Evolutionary conservation across 768 basidiomycete genomes (phyloP).

Genomic region (Auricularia heimuer): DNA sequence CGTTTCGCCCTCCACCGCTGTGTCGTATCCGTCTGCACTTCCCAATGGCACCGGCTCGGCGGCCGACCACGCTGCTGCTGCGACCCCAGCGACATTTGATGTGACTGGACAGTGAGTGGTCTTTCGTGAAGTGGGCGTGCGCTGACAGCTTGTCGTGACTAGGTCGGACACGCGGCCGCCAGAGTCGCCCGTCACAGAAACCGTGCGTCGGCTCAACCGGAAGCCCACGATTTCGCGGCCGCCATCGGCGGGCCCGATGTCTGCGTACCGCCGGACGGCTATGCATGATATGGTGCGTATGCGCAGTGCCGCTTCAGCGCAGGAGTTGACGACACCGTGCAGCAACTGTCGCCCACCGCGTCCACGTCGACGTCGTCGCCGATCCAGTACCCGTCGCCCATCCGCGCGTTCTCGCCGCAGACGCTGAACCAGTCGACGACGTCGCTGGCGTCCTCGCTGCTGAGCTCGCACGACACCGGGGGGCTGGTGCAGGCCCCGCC

Average conservation of each 20-base stretch:
- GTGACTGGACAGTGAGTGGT: too few relatives aligned
- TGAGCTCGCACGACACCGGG: neutral
- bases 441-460: neutral
- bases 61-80: neutral
- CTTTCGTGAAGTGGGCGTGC: neutral
- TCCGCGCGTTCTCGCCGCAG: neutral
- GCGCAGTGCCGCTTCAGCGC: neutral
- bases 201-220: neutral
- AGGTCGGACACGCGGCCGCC: neutral
- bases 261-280: conserved; percentile 7
- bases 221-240: conserved; percentile 5
- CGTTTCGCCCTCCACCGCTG: too few relatives aligned
- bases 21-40: too few relatives aligned
- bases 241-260: conserved; percentile 8
- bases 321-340: neutral
- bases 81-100: too few relatives aligned
- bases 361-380: neutral
- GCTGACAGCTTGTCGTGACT: neutral
- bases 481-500: conserved; percentile 38
- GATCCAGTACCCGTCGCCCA: neutral
- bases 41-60: too few relatives aligned
- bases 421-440: neutral
- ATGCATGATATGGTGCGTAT: conserved; percentile 5
- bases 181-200: neutral
- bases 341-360: neutral